Conservation (phyloP, 768 basidiomycete species). For the Crassisporium funariophilum region DNA sequence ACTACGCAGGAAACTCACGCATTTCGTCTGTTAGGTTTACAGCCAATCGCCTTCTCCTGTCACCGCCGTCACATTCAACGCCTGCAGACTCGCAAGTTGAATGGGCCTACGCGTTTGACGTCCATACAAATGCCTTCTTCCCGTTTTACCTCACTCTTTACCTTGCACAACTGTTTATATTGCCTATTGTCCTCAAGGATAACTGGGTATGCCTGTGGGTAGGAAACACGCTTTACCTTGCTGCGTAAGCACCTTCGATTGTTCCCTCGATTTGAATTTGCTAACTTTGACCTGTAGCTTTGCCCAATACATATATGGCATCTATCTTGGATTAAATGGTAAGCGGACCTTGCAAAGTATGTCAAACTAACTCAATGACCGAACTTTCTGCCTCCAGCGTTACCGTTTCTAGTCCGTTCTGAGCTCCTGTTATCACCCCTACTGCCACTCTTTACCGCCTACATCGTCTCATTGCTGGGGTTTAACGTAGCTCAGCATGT, state of each 20-base stretch:
- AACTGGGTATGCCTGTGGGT: slow-evolving; percentile 95
- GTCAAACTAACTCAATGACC: slow-evolving; percentile 16
- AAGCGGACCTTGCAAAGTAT: slow-evolving; percentile 24
- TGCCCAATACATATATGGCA: slow-evolving; percentile 89
- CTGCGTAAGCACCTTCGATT: slow-evolving; percentile 58
- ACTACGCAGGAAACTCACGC: slow-evolving; percentile 3
- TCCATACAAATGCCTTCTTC: slow-evolving; percentile 97
- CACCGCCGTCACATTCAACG: slow-evolving; percentile 72
- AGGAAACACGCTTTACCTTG: slow-evolving; percentile 90
- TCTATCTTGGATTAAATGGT: slow-evolving; percentile 87
- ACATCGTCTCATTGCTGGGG: slow-evolving; percentile 83
- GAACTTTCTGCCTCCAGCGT: slow-evolving; percentile 47
- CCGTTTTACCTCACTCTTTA: slow-evolving; percentile 91
- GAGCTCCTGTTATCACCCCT: slow-evolving; percentile 91
- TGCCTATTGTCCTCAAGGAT: slow-evolving; percentile 78
- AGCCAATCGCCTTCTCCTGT: slow-evolving; percentile 70
- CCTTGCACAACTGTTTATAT: slow-evolving; percentile 83
- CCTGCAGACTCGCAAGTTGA: slow-evolving; percentile 75
- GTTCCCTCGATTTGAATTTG: slow-evolving; percentile 5
- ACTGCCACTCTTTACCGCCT: slow-evolving; percentile 83
- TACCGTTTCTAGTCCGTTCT: slow-evolving; percentile 92
- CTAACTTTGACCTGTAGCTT: slow-evolving; percentile 47
- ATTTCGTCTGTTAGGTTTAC: slow-evolving; percentile 48
- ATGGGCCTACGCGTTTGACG: slow-evolving; percentile 96
- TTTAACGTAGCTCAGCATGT: slow-evolving; percentile 88